Percentiles rank a stretch among this genome's conserved stretches.
Evolutionary conservation across 208 protist species (phyloP).

Genomic region (Trypanosoma theileri): DNA sequence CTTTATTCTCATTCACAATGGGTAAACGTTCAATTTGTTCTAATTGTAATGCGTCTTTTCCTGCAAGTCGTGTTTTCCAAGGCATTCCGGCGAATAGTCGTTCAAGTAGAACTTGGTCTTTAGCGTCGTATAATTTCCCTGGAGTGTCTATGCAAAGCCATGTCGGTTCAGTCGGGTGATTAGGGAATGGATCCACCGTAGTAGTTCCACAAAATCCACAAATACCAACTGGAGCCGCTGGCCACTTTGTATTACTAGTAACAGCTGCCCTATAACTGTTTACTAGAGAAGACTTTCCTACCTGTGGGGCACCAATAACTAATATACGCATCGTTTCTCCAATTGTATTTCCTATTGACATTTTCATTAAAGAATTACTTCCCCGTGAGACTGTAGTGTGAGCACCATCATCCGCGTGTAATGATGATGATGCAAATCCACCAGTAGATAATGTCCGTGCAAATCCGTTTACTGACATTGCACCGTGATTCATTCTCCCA

Average conservation of each 20-base stretch:
- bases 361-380: neutral
- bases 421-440: slow-evolving; percentile 1
- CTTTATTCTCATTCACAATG: slow-evolving; percentile 47
- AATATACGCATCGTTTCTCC: slow-evolving; percentile 61
- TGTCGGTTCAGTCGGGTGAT: slow-evolving; percentile 57
- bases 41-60: slow-evolving; percentile 34
- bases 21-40: slow-evolving; percentile 40
- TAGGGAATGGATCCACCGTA: slow-evolving; percentile 66
- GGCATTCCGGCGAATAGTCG: slow-evolving; percentile 62
- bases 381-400: neutral
- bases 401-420: neutral
- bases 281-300: slow-evolving; percentile 81
- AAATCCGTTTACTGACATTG: neutral
- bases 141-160: slow-evolving; percentile 86
- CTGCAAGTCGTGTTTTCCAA: slow-evolving; percentile 66
- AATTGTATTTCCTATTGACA: neutral
- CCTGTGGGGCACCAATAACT: slow-evolving; percentile 73
- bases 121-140: slow-evolving; percentile 55
- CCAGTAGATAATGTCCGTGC: slow-evolving; percentile 7
- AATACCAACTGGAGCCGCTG: slow-evolving; percentile 67
- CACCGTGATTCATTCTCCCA: neutral
- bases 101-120: slow-evolving; percentile 39
- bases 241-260: slow-evolving; percentile 67
- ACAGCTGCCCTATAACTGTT: slow-evolving; percentile 69
- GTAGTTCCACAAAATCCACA: slow-evolving; percentile 82